Conservation (phyloP, 768 basidiomycete species). For the Naganishia kalamii region DNA sequence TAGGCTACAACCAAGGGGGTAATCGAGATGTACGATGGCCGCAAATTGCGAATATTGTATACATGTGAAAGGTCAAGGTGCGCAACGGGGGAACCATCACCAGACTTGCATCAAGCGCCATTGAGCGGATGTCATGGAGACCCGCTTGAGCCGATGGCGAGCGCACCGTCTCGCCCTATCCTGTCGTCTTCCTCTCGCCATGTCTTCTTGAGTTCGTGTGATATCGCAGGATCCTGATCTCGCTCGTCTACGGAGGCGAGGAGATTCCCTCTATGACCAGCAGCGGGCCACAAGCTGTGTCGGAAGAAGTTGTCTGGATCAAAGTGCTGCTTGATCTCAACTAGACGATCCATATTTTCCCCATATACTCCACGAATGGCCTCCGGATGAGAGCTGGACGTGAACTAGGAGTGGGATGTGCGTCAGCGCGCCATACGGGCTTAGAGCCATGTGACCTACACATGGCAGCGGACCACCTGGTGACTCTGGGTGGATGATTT, state of each 20-base stretch:
- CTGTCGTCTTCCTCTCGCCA: conserved; percentile 12
- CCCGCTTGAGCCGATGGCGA: background rate
- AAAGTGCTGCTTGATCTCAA: conserved; percentile 64
- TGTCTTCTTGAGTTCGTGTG: background rate
- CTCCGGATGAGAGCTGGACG: conserved; percentile 34
- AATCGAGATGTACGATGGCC: too few species aligned
- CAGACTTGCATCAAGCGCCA: too few species aligned
- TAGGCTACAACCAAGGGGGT: too few species aligned
- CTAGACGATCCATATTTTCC: conserved; percentile 65
- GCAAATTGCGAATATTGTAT: too few species aligned
- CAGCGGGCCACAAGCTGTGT: conserved; percentile 69
- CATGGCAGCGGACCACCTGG: conserved; percentile 77
- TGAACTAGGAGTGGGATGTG: conserved; percentile 31
- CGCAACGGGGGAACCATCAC: too few species aligned
- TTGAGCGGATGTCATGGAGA: background rate
- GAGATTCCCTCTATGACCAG: background rate
- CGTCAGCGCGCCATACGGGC: background rate
- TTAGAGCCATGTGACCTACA: conserved; percentile 52
- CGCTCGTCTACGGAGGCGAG: background rate
- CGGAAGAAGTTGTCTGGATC: conserved; percentile 71
- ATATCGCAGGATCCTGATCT: background rate
- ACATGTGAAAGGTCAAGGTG: too few species aligned
- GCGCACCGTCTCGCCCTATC: conserved; percentile 9
- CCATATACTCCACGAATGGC: conserved; percentile 52
- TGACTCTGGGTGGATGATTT: conserved; percentile 63